Evolutionary conservation across 2,329 filamentous ascomycete genomes (phyloP).

Genomic region (Geoglossum cookeanum): DNA sequence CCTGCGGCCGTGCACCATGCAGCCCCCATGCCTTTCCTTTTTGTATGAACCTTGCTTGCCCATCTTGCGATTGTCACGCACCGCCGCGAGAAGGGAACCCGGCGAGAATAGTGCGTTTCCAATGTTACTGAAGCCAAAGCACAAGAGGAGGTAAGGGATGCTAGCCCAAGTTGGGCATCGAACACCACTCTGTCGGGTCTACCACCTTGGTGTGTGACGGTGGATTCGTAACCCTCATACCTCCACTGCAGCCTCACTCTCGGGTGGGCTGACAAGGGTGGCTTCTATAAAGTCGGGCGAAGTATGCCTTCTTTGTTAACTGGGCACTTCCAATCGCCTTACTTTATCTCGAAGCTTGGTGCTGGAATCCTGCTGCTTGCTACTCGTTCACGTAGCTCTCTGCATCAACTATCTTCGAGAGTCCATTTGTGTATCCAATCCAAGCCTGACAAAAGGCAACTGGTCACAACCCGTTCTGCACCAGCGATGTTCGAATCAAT

Average conservation of each 20-base stretch:
- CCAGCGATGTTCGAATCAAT: neutral
- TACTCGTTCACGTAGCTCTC: neutral
- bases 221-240: neutral
- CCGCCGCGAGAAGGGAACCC: too few species aligned
- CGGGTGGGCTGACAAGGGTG: neutral
- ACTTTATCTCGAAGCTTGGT: neutral
- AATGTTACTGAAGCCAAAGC: neutral
- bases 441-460: too few species aligned
- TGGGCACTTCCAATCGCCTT: neutral
- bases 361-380: neutral
- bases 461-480: too few species aligned
- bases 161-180: neutral
- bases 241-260: neutral
- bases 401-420: neutral
- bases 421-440: neutral
- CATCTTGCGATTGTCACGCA: too few species aligned
- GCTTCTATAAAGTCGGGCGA: neutral
- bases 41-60: too few species aligned
- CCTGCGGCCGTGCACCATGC: too few species aligned
- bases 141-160: neutral
- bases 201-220: neutral
- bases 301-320: neutral
- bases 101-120: too few species aligned
- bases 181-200: neutral
- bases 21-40: too few species aligned